Percentiles rank a stretch among this genome's conserved stretches.
Evolutionary conservation across 768 basidiomycete species (phyloP).

Genomic region (Kondoa subrosea): DNA sequence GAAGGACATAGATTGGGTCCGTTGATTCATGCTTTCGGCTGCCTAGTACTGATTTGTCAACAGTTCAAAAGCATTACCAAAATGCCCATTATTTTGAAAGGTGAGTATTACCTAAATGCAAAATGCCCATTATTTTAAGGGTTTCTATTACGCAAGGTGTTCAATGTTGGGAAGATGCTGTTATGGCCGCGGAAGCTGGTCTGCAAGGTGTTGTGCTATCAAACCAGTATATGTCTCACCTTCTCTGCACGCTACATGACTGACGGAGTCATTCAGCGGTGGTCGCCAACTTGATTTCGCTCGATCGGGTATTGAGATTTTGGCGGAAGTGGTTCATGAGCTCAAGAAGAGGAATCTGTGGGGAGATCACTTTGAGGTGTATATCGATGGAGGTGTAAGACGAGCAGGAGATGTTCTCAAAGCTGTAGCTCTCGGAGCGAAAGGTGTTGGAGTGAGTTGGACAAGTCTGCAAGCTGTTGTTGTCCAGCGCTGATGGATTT

Average conservation of each 20-base stretch:
- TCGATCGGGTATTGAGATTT: slow-evolving; percentile 74
- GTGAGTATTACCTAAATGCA: too few relatives aligned
- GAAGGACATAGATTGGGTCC: slow-evolving; percentile 61
- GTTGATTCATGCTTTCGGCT: too few relatives aligned
- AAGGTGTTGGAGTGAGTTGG: slow-evolving; percentile 7
- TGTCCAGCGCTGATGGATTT: slow-evolving; percentile 31
- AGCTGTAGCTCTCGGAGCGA: slow-evolving; percentile 37
- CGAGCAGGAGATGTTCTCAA: slow-evolving; percentile 76
- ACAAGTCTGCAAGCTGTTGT: not conserved
- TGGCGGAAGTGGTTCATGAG: slow-evolving; percentile 63
- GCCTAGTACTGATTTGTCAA: too few relatives aligned
- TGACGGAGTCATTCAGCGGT: slow-evolving; percentile 1
- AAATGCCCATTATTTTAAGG: slow-evolving; percentile 82
- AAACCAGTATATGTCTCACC: slow-evolving; percentile 67
- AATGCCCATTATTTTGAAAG: slow-evolving; percentile 75
- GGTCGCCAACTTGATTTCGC: slow-evolving; percentile 43
- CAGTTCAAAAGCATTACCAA: slow-evolving; percentile 60
- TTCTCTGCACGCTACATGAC: slow-evolving; percentile 31
- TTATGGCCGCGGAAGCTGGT: slow-evolving; percentile 62
- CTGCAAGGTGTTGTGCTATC: slow-evolving; percentile 65
- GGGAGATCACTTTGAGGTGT: slow-evolving; percentile 52
- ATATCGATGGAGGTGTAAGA: slow-evolving; percentile 73
- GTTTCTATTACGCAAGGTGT: too few relatives aligned
- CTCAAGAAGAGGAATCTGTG: slow-evolving; percentile 52
- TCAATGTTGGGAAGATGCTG: slow-evolving; percentile 73